These are phyloP conservation scores for Aureobasidium namibiae DNA, from an alignment of 2,329 filamentous ascomycete species.

Conservation along the genomic window DNA sequence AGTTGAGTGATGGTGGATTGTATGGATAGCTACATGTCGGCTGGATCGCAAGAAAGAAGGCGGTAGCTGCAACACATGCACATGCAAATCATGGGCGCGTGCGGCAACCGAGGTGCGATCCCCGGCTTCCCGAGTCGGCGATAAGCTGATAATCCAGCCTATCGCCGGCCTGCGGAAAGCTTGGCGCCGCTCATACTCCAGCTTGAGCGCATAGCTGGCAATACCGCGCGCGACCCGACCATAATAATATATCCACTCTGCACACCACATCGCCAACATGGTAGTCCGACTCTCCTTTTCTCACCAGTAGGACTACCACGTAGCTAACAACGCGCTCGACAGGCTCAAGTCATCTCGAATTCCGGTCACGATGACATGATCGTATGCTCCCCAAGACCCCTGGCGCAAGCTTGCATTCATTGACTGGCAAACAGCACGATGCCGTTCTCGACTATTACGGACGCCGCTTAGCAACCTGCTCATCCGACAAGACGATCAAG, in stretches of 20 bases:
- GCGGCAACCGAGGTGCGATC: conserved; percentile 2
- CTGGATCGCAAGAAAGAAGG: background rate
- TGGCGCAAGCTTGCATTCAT: background rate
- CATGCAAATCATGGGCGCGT: conserved; percentile 2
- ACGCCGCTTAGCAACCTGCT: conserved; percentile 90
- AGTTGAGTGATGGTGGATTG: background rate
- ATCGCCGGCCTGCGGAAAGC: no score
- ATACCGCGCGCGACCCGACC: background rate
- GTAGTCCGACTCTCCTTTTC: background rate
- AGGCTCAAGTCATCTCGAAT: conserved; percentile 75
- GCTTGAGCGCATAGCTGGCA: conserved; percentile 7
- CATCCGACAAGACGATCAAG: conserved; percentile 97
- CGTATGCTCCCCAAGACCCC: conserved; percentile 52
- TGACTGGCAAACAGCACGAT: conserved; percentile 62
- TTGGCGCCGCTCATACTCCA: background rate
- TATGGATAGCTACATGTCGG: no score
- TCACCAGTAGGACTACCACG: background rate
- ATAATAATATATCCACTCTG: conserved; percentile 10
- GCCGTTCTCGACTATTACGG: conserved; percentile 98
- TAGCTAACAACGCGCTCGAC: conserved; percentile 17
- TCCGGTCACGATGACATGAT: conserved; percentile 99
- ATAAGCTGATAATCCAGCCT: background rate
- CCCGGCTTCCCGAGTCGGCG: conserved; percentile 2
- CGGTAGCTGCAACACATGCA: background rate
- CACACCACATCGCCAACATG: conserved; percentile 14